These are phyloP conservation scores for Trypanosoma rangeli DNA, from an alignment of 208 protist genomes.

Conservation along the genomic window DNA sequence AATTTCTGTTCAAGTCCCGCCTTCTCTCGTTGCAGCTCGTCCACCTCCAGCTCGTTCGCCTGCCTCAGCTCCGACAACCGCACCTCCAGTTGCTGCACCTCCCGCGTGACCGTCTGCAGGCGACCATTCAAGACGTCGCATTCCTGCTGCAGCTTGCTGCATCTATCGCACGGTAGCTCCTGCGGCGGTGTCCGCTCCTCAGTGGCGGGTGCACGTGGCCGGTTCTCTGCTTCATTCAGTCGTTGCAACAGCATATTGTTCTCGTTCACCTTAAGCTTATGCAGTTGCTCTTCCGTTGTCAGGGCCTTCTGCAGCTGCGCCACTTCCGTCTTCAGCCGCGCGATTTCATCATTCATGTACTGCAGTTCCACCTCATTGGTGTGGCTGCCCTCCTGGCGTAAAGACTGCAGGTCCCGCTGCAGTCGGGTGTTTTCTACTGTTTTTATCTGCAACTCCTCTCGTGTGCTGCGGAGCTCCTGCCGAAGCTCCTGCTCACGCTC, in stretches of 20 bases:
- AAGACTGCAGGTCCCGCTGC: slow-evolving; percentile 30
- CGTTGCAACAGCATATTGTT: slow-evolving; percentile 20
- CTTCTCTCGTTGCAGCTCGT: slow-evolving; percentile 2
- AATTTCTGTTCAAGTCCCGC: slow-evolving; percentile 14
- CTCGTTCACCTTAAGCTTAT: slow-evolving; percentile 41
- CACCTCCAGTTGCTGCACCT: slow-evolving; percentile 2
- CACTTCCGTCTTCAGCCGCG: slow-evolving; percentile 43
- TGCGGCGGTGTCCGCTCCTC: slow-evolving; percentile 39
- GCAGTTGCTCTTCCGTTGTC: slow-evolving; percentile 52
- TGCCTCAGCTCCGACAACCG: slow-evolving; percentile 9
- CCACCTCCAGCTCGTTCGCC: slow-evolving; percentile 8
- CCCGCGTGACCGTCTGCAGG: neutral
- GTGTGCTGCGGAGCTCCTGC: slow-evolving; percentile 21
- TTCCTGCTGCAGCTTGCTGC: slow-evolving; percentile 8
- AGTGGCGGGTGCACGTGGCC: slow-evolving; percentile 42
- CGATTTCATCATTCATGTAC: slow-evolving; percentile 33
- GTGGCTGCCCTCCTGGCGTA: neutral
- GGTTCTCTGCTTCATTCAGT: slow-evolving; percentile 25
- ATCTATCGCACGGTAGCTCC: slow-evolving; percentile 13
- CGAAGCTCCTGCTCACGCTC: slow-evolving; percentile 33
- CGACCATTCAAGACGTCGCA: slow-evolving; percentile 13
- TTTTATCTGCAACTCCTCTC: slow-evolving; percentile 30
- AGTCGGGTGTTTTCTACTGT: slow-evolving; percentile 20
- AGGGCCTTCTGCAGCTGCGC: slow-evolving; percentile 37
- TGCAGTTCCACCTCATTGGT: slow-evolving; percentile 21